Conservation (phyloP, 441 rosid genomes). For the Aleurites moluccanus region DNA sequence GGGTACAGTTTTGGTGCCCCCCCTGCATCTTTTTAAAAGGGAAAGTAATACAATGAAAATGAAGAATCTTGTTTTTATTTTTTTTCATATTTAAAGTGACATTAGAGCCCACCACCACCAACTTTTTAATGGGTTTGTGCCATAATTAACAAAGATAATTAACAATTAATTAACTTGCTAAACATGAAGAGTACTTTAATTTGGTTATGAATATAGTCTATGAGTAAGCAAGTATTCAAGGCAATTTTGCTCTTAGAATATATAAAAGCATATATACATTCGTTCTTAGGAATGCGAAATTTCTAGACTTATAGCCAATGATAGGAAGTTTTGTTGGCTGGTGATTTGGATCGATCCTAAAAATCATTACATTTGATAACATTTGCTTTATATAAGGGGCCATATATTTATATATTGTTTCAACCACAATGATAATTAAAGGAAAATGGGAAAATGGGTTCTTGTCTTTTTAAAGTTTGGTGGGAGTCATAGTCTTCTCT, state of each 20-base stretch:
- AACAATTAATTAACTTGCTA: background rate
- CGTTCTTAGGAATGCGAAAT: background rate
- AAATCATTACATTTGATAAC: constrained; percentile 21
- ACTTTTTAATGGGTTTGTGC: background rate
- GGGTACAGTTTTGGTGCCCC: background rate
- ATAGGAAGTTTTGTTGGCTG: constrained; percentile 31
- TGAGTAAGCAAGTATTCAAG: background rate
- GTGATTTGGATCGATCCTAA: constrained; percentile 24
- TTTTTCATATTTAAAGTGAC: background rate
- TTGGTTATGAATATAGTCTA: background rate
- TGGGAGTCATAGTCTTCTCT: constrained; percentile 21
- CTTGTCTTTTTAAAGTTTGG: constrained; percentile 22
- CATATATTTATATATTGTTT: background rate
- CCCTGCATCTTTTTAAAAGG: too few species aligned
- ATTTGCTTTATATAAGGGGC: constrained; percentile 22
- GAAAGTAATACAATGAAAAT: background rate
- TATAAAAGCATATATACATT: background rate
- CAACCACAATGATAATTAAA: constrained; percentile 32
- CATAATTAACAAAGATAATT: background rate
- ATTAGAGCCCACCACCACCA: constrained; percentile 11
- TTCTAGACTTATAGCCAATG: constrained; percentile 21
- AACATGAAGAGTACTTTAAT: background rate
- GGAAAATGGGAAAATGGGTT: background rate
- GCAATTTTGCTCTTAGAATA: background rate
- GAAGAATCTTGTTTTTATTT: background rate